Evolutionary conservation across 768 basidiomycete genomes (phyloP).

Genomic region (Rossbeevera mucosa): DNA sequence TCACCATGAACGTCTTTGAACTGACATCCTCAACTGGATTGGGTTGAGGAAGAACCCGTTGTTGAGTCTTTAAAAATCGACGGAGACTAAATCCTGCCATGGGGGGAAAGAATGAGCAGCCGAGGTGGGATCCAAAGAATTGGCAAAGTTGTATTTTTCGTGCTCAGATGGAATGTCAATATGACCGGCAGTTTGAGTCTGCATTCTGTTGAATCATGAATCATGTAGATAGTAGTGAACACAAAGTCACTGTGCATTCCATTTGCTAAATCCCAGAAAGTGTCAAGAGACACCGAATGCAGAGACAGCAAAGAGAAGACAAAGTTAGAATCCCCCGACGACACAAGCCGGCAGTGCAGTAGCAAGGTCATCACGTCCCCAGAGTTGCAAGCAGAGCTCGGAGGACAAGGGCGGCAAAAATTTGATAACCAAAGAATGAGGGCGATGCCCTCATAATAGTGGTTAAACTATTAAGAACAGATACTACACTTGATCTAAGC

Average conservation of each 20-base stretch:
- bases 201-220: too few relatives aligned
- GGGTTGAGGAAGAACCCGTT: conserved; percentile 16
- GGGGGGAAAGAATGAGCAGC: too few relatives aligned
- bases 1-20: conserved; percentile 47
- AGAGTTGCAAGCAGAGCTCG: conserved; percentile 41
- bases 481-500: conserved; percentile 79
- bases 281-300: background rate
- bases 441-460: conserved; percentile 56
- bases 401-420: conserved; percentile 23
- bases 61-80: conserved; percentile 24
- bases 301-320: conserved; percentile 18
- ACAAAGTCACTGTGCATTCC: background rate
- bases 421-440: conserved; percentile 52
- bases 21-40: conserved; percentile 30
- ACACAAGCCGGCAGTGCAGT: conserved; percentile 48
- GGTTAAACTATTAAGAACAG: conserved; percentile 63
- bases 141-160: too few relatives aligned
- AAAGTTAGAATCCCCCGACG: conserved; percentile 50
- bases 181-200: too few relatives aligned
- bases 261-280: conserved; percentile 8
- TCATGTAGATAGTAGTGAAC: too few relatives aligned
- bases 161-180: too few relatives aligned
- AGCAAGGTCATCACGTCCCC: conserved; percentile 38
- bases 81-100: conserved; percentile 13
- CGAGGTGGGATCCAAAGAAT: too few relatives aligned